A percentile compares a stretch with the other conserved stretches of the same genome.
These are phyloP conservation scores for Chrysosporium queenslandicum DNA, from an alignment of 2,329 filamentous ascomycete genomes.

Conservation along the genomic window DNA sequence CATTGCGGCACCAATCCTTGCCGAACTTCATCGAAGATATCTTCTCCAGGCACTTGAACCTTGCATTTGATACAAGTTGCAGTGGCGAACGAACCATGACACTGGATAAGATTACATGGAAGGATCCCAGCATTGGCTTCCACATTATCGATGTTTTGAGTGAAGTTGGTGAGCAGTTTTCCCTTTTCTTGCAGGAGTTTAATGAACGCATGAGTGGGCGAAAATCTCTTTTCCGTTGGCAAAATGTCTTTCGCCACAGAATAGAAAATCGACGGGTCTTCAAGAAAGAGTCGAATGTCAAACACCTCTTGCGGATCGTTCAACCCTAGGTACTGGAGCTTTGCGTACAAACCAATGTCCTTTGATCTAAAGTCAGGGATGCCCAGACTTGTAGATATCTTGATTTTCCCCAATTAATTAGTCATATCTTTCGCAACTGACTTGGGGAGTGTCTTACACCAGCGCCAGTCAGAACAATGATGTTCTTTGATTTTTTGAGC, in stretches of 20 bases:
- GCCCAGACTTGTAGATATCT: constrained; percentile 87
- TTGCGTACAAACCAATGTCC: constrained; percentile 81
- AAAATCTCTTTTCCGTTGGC: constrained; percentile 66
- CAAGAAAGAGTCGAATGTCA: constrained; percentile 74
- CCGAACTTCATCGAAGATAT: constrained; percentile 69
- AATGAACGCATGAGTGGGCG: constrained; percentile 91
- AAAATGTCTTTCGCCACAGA: constrained; percentile 83
- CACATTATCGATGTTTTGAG: constrained; percentile 96
- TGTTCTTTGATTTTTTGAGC: constrained; percentile 64
- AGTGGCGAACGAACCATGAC: constrained; percentile 90
- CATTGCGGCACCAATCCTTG: constrained; percentile 69
- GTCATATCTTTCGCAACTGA: neutral
- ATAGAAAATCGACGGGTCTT: constrained; percentile 86
- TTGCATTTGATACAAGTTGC: constrained; percentile 79
- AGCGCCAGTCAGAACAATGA: constrained; percentile 88
- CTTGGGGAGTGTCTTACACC: constrained; percentile 42
- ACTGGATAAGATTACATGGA: constrained; percentile 78
- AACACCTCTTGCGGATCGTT: constrained; percentile 91
- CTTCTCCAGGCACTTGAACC: constrained; percentile 61
- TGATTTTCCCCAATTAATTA: constrained; percentile 10
- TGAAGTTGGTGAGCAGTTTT: constrained; percentile 93
- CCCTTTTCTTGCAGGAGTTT: constrained; percentile 73
- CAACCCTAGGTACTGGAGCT: constrained; percentile 65
- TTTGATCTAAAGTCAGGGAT: constrained; percentile 96
- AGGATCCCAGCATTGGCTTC: constrained; percentile 77